Conservation (phyloP, 208 protist species). For the Acanthamoeba lenticulata region DNA sequence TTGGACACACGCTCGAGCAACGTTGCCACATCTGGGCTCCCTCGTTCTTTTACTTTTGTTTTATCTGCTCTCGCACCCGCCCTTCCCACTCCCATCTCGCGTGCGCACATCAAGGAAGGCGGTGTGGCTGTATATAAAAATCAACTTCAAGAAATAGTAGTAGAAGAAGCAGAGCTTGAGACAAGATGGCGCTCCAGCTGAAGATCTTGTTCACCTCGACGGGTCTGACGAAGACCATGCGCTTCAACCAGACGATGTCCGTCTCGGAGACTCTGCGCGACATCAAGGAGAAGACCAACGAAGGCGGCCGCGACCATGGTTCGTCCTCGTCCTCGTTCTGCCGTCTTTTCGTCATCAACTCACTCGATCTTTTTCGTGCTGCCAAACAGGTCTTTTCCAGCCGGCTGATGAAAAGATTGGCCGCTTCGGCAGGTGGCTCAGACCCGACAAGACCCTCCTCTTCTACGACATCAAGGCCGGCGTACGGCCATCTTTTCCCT, state of each 20-base stretch:
- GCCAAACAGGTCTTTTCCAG: neutral
- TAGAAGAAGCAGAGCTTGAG: neutral
- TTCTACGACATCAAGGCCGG: constrained; percentile 84
- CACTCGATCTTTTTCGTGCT: neutral
- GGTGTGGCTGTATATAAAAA: too few relatives aligned
- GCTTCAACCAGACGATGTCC: constrained; percentile 67
- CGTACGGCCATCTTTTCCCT: neutral
- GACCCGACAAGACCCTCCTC: constrained; percentile 77
- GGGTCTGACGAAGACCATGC: constrained; percentile 66
- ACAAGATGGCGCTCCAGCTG: constrained; percentile 64
- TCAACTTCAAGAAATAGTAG: neutral
- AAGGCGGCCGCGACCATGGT: constrained; percentile 67
- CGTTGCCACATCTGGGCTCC: too few relatives aligned
- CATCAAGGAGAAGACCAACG: constrained; percentile 69
- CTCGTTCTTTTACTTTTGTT: too few relatives aligned
- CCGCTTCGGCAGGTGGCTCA: constrained; percentile 77
- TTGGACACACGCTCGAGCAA: too few relatives aligned
- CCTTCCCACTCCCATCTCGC: too few relatives aligned
- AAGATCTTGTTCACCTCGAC: constrained; percentile 65
- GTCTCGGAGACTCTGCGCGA: constrained; percentile 66
- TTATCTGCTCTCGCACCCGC: too few relatives aligned
- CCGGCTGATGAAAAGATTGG: constrained; percentile 52
- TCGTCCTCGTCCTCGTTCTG: neutral
- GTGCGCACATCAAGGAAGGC: too few relatives aligned
- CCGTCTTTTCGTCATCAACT: neutral